phyloP scores from a whole-genome alignment of 768 basidiomycete species.

The Goffeauzyma gilvescens region DNA sequence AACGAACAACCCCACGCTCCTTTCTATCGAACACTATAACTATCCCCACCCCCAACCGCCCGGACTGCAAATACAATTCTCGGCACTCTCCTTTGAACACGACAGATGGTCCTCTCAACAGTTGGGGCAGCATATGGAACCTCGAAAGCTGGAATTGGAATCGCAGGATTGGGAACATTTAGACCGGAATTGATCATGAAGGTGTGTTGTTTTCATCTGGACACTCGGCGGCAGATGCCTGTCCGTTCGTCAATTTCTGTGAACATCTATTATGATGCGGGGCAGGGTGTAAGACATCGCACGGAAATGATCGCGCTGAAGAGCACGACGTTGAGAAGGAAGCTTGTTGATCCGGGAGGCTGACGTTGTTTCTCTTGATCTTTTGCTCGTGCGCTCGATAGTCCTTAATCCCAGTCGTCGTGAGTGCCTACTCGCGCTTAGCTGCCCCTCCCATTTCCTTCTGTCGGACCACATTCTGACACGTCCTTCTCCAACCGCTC shows the following conservation, averaged over 20 bases:
- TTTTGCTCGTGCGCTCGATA: conserved; percentile 28
- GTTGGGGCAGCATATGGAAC: conserved; percentile 92
- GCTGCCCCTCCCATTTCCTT: neutral
- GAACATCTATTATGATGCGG: too few relatives aligned
- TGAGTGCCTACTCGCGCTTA: conserved; percentile 19
- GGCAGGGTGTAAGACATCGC: too few relatives aligned
- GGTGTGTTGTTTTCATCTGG: conserved; percentile 41
- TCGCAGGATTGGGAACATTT: conserved; percentile 80
- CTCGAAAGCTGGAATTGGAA: conserved; percentile 89
- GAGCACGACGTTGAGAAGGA: neutral
- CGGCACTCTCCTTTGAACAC: neutral
- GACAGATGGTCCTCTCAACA: conserved; percentile 82
- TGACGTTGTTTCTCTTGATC: too few relatives aligned
- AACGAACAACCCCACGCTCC: too few relatives aligned
- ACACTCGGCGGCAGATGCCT: too few relatives aligned
- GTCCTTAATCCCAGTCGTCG: conserved; percentile 85
- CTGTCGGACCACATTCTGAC: neutral
- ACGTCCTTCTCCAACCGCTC: neutral
- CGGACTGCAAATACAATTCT: conserved; percentile 4
- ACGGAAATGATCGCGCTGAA: too few relatives aligned
- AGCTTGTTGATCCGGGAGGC: too few relatives aligned
- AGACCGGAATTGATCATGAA: conserved; percentile 94
- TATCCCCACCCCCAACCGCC: too few relatives aligned
- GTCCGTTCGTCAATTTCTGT: too few relatives aligned
- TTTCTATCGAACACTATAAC: neutral